Base-by-base conservation (phyloP, 768 basidiomycete species). In the Hydnomerulius pinastri region DNA sequence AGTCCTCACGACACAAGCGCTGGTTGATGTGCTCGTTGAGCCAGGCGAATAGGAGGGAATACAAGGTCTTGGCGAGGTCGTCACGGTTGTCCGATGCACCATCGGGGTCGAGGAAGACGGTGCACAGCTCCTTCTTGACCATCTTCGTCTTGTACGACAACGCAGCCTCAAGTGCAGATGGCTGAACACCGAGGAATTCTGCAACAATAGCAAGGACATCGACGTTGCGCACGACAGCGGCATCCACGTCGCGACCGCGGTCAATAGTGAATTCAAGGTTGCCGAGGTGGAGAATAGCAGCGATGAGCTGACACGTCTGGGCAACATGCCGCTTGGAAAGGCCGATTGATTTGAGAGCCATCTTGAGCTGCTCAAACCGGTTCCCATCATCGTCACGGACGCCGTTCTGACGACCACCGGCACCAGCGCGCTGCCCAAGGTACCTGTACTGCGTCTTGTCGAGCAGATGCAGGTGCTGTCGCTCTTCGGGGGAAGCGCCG, bases 11-110 rank as follows among this genome's bases (percentile, higher is more conserved):
- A 74, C 94, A 97, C 13, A 99, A 82, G 33, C 90, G 89, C 59
- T 97, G 89, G 66, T 98, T 98, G 75, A 98, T 87, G 64, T 92
- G 82, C 64, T 98, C 97, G 66, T 95, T 96, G 51, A 98, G 71
- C 95, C 95, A 98, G 3, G 92, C 85, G 61, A 98, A 98, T 17
- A 98, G 80, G 2, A 99, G 81, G 4, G 93, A 92, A 66, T 98
- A 98, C 0, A 98, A 79, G 0, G 91, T 89, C 67, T 93, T 88
- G 17, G 95, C 92, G 30, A 99, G 85, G 66, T 96, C 92, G 63
- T 98, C 96, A 38, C 95, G 77, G 58, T 98, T 97, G 61, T 90
- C 87, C 0, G 91, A 86, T 2, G 96, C 92, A 46, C 90, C 91
- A 63, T 98, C 95, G 0, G 90, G 85, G 64, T 98, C 95, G 38